These are phyloP conservation scores for Aspergillus incahuasiensis DNA, from an alignment of 495 filamentous ascomycete species.

Conservation along the genomic window DNA sequence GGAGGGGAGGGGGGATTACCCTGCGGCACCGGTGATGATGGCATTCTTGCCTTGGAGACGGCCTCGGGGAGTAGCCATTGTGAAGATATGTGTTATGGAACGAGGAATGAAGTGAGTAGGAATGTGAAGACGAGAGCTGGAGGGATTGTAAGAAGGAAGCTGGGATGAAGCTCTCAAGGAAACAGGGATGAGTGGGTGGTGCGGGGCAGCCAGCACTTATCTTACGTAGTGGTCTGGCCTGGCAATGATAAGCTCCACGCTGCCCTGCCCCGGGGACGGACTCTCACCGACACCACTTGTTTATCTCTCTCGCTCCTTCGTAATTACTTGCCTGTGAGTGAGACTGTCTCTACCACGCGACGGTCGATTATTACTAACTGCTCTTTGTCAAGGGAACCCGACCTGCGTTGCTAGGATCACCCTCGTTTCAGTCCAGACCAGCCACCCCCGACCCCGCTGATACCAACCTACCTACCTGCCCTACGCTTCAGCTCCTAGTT, in stretches of 20 bases:
- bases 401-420: not conserved
- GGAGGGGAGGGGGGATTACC: constrained; percentile 50
- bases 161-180: not conserved
- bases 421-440: not conserved
- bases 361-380: not conserved
- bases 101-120: not conserved
- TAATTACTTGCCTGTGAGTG: not conserved
- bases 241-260: constrained; percentile 5
- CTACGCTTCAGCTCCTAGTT: not conserved
- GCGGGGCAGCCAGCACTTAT: not conserved
- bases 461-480: not conserved
- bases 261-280: not conserved
- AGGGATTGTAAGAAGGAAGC: not conserved
- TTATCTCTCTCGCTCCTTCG: not conserved
- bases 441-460: not conserved
- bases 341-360: not conserved
- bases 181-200: not conserved
- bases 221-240: constrained; percentile 1
- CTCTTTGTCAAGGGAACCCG: not conserved
- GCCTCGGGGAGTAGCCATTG: constrained; percentile 24
- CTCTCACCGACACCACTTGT: not conserved
- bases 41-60: constrained; percentile 85
- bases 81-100: not conserved
- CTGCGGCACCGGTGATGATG: constrained; percentile 83
- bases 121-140: not conserved